phyloP scores from a whole-genome alignment of 495 filamentous ascomycete species.

The Penicillium arizonense region DNA sequence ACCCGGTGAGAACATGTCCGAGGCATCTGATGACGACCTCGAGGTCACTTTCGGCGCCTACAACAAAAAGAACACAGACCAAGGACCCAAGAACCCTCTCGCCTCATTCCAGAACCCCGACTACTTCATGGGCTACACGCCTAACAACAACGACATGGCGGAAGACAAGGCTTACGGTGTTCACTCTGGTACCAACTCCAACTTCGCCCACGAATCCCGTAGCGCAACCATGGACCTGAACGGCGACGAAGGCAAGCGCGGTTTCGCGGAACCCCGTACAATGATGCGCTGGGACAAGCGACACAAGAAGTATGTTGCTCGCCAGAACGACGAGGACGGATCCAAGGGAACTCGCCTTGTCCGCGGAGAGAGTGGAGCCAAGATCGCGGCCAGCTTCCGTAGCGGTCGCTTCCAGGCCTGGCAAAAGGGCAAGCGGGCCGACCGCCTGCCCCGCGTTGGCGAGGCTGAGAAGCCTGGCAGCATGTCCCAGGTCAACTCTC shows the following conservation, averaged over 20 bases:
- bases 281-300: slow-evolving; percentile 97
- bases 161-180: slow-evolving; percentile 93
- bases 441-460: slow-evolving; percentile 72
- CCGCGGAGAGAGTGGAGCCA: slow-evolving; percentile 86
- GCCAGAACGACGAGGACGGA: slow-evolving; percentile 91
- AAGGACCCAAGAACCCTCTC: slow-evolving; percentile 23
- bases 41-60: slow-evolving; percentile 78
- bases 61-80: slow-evolving; percentile 26
- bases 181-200: slow-evolving; percentile 69
- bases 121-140: slow-evolving; percentile 93
- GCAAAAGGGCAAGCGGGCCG: slow-evolving; percentile 80
- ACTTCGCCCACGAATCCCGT: slow-evolving; percentile 81
- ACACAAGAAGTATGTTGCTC: slow-evolving; percentile 86
- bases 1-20: slow-evolving; percentile 58
- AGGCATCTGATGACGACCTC: slow-evolving; percentile 71
- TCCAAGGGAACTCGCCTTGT: slow-evolving; percentile 82
- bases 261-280: slow-evolving; percentile 69
- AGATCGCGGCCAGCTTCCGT: slow-evolving; percentile 90
- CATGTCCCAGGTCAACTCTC: slow-evolving; percentile 5
- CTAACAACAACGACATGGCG: slow-evolving; percentile 67
- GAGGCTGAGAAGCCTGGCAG: slow-evolving; percentile 63
- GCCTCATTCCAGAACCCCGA: slow-evolving; percentile 76
- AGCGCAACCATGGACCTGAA: slow-evolving; percentile 84
- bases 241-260: slow-evolving; percentile 76
- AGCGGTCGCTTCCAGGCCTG: slow-evolving; percentile 91